phyloP scores from a whole-genome alignment of 2,329 filamentous ascomycete genomes.

The Penicillium capsulatum region DNA sequence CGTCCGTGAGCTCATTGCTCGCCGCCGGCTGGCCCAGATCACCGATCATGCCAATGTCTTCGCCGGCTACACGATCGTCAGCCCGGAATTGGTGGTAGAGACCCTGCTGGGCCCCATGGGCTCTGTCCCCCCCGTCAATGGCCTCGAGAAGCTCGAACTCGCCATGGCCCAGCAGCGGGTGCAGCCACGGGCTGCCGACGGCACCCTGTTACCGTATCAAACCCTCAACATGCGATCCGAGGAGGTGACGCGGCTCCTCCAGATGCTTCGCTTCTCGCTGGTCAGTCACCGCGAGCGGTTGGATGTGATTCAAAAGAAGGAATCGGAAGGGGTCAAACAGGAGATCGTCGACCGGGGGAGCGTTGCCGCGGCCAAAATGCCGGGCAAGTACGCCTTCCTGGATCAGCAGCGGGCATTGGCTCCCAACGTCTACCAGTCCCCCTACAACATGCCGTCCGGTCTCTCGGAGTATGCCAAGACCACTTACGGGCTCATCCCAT shows the following conservation, averaged over 20 bases:
- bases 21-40: conserved; percentile 41
- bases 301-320: conserved; percentile 38
- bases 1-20: conserved; percentile 40
- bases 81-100: conserved; percentile 43
- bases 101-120: conserved; percentile 41
- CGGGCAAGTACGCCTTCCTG: conserved; percentile 39
- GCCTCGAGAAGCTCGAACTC: conserved; percentile 42
- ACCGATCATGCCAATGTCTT: conserved; percentile 45
- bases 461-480: conserved; percentile 41
- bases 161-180: conserved; percentile 44
- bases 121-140: conserved; percentile 39
- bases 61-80: conserved; percentile 43
- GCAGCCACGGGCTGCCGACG: conserved; percentile 37
- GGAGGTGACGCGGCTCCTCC: conserved; percentile 41
- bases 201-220: conserved; percentile 36
- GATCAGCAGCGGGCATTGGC: conserved; percentile 38
- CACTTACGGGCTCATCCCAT: conserved; percentile 36
- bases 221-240: conserved; percentile 44
- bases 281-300: conserved; percentile 39
- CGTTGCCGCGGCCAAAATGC: conserved; percentile 30
- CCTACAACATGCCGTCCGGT: conserved; percentile 43
- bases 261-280: conserved; percentile 44
- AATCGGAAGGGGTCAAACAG: conserved; percentile 32
- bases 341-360: conserved; percentile 32
- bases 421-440: conserved; percentile 41